Base-by-base conservation (phyloP, 345 rosid genomes). In the Gossypium raimondii region DNA sequence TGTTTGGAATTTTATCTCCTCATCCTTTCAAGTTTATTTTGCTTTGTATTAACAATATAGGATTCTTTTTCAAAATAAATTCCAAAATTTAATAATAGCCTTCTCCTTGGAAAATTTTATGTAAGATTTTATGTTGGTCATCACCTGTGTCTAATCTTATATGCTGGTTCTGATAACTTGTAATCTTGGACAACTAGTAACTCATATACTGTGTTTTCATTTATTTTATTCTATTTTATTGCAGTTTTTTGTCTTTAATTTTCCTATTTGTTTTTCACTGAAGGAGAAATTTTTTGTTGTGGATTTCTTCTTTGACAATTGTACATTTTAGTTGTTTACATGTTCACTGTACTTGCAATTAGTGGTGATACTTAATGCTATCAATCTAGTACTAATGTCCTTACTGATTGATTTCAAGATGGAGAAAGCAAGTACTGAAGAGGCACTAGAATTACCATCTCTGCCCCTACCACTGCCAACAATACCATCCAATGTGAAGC, bases 341-440 rank as follows among this genome's bases (percentile, higher is more conserved):
- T 22, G 18, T 22, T 13, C 29, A 48, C 20, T 13, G 8, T 65
- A 6, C 25, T 67, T 67, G 56, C 9, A 47, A 24, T 67, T 47
- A 24, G 18, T 24, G 12, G 27, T 66, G 29, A n/a, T 44, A 20
- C 25, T 3, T 44, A 66, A 66, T 13, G 1, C 9, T 43, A 44
- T 18, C 14, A 20, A 20, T 66, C 17, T 66, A 44, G 53, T 66
- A 45, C 0, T 48, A 22, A 14, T 67, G 55, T 68, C 34, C 44
- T 74, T 70, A 8, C 61, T 73, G 47, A 7, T 73, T 10, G 10
- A 58, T n/a, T 67, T 41, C 76, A 74, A 81, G 74, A 90, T 91
- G 94, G 90, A 83, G 79, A 58, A 81, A 72, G 69, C 59, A 29
- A 68, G 22, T 41, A 16, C 17, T 16, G 48, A 51, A 52, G 80